Base-by-base conservation (phyloP, 768 basidiomycete species). In the Galerina marginata region DNA sequence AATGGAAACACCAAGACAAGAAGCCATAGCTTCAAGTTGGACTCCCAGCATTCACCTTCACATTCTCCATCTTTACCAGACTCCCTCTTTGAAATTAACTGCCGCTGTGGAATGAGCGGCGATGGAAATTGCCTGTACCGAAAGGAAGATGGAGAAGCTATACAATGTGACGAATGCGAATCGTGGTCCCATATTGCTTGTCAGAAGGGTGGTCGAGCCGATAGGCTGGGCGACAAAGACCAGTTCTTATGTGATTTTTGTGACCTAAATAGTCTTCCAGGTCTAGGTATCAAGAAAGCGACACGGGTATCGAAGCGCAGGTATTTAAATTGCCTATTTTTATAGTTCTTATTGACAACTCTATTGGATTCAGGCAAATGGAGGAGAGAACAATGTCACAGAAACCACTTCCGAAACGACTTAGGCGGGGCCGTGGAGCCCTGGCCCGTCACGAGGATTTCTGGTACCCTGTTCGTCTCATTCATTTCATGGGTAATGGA, bases 131-230 rank as follows among this genome's bases (percentile, higher is more conserved):
- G 48, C 1, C 4, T 60, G 5, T 60, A 56, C 15, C 9, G 55
- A n/a, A 26, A 37, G 10, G 53, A 61, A 5, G 44, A 71, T 14
- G 71, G 69, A 1, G 48, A 45, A 14, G 64, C 65, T 12, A 56
- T 74, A 16, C 68, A 68, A 40, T 71, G 69, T 37, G 29, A 63
- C 20, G 16, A 56, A 5, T 72, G 71, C 39, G 29, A 25, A 3
- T 52, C 61, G 15, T 72, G 69, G 71, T 68, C 66, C 2, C 69
- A 72, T 64, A 56, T 71, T 53, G 66, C 69, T 12, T 74, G 72
- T 48, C 72, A 72, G 50, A 23, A 44, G 14, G 49, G 69, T 16
- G 72, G 71, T 38, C 36, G 68, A 11, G 72, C 69, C 1, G 59
- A 64, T 54, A 47, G 50, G 10, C 51, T 67, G 10, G 6, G 11